Evolutionary conservation across 257 asterid species (phyloP).

Genomic region (Vinca minor): DNA sequence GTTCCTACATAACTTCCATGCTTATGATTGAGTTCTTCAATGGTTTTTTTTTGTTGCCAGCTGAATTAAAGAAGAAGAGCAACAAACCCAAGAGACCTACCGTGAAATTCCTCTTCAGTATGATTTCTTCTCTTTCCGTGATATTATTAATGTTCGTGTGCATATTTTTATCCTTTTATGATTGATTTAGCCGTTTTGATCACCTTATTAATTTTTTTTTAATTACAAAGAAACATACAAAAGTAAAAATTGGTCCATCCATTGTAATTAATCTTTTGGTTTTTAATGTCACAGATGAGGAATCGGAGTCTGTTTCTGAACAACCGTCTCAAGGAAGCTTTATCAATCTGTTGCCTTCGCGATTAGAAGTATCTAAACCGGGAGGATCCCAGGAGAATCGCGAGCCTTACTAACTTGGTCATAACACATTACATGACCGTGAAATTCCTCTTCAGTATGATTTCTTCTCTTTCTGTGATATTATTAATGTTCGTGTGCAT

Average conservation of each 20-base stretch:
- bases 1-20: not conserved
- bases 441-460: constrained; percentile 86
- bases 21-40: constrained; percentile 8
- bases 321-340: constrained; percentile 74
- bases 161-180: not conserved
- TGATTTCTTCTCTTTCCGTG: constrained; percentile 19
- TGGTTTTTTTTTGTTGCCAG: constrained; percentile 33
- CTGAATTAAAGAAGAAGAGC: constrained; percentile 86
- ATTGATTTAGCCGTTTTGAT: not conserved
- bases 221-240: not conserved
- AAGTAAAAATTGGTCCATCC: not conserved
- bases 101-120: constrained; percentile 91
- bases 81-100: constrained; percentile 82
- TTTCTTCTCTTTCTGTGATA: constrained; percentile 11
- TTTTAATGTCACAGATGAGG: constrained; percentile 44
- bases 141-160: not conserved
- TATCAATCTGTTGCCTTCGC: constrained; percentile 58
- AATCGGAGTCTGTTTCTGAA: constrained; percentile 46
- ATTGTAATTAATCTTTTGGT: not conserved
- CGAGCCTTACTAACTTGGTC: constrained; percentile 26
- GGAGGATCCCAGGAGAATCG: constrained; percentile 39
- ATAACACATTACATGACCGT: too few species aligned
- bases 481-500: not conserved
- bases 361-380: constrained; percentile 35
- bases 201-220: not conserved